A percentile compares a stretch with the other conserved stretches of the same genome.
Evolutionary conservation across 108 stramenopile species (phyloP).

Genomic region (Cyclotella baltica): DNA sequence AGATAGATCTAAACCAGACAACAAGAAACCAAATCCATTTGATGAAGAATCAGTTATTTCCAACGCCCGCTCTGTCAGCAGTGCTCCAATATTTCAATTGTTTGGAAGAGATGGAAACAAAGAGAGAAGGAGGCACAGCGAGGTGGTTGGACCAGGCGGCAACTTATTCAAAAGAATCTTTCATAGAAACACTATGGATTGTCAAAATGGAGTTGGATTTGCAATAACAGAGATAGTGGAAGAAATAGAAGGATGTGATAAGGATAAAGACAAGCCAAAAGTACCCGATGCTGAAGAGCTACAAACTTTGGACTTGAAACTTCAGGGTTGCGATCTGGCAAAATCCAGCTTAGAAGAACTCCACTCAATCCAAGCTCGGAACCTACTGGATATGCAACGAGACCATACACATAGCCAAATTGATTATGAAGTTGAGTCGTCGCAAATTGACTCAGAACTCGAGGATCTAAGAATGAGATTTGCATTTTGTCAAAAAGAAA

Average conservation of each 20-base stretch:
- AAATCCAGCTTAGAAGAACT: slow-evolving; percentile 25
- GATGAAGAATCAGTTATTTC: neutral
- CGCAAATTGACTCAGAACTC: slow-evolving; percentile 3
- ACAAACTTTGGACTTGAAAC: slow-evolving; percentile 11
- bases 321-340: slow-evolving; percentile 31
- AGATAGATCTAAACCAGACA: neutral
- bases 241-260: neutral
- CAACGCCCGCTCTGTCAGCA: neutral
- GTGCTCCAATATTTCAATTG: neutral
- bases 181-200: neutral
- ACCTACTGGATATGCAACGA: slow-evolving; percentile 14
- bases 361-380: slow-evolving; percentile 4
- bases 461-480: neutral
- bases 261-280: neutral
- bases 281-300: neutral
- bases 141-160: neutral
- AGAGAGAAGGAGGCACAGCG: neutral
- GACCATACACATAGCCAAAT: slow-evolving; percentile 13
- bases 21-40: neutral
- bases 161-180: neutral
- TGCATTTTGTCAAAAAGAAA: slow-evolving; percentile 10
- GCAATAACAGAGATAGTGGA: neutral
- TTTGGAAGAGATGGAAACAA: neutral
- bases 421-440: neutral
- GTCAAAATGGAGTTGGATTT: neutral